Base-by-base conservation (phyloP, 805 yeast species). In the Cyberlindnera amylophila region DNA sequence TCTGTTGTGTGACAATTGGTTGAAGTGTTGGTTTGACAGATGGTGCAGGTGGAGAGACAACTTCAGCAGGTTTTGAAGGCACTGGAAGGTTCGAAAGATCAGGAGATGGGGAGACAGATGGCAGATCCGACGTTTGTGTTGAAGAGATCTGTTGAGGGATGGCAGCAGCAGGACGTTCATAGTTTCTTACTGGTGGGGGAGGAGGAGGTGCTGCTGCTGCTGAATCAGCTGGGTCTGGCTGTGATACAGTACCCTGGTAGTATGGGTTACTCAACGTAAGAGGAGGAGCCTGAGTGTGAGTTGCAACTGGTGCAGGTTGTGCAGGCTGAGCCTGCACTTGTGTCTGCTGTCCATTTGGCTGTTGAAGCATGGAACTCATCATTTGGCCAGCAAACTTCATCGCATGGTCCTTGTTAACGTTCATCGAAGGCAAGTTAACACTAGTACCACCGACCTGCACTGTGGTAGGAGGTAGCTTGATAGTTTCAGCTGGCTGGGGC, bases 1-100 rank as follows among this genome's bases (percentile, higher is more conserved):
- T 12, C 10, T n/a, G n/a, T n/a, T n/a, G n/a, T n/a, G 21, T 29
- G 4, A n/a, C 14, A 26, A 18, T n/a, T 19, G 24, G 30, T 21
- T 23, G 27, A 23, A 23, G 34, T 14, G 11, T 17, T 9, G 15
- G 34, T 15, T 14, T 17, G 17, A 17, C 19, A 13, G 32, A 13
- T n/a, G n/a, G 29, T 13, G 23, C 13, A 11, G 35, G 27, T 13
- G 27, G 34, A 8, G 21, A n/a, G n/a, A n/a, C n/a, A n/a, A n/a
- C n/a, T n/a, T n/a, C n/a, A n/a, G n/a, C n/a, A n/a, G n/a, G n/a
- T n/a, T 27, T 47, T 11, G 55, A 48, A 9, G 58, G 55, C 17
- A 50, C 37, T 10, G 57, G 53, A 8, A 55, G 21, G 13, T 46
- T 45, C 8, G 49, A 42, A 10, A 55, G 36, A 26, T 55, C 50